A percentile compares a stretch with the other conserved stretches of the same genome.
These are phyloP conservation scores for Kodamaea hsintzibuensis DNA, from an alignment of 805 yeast genomes.

Conservation along the genomic window DNA sequence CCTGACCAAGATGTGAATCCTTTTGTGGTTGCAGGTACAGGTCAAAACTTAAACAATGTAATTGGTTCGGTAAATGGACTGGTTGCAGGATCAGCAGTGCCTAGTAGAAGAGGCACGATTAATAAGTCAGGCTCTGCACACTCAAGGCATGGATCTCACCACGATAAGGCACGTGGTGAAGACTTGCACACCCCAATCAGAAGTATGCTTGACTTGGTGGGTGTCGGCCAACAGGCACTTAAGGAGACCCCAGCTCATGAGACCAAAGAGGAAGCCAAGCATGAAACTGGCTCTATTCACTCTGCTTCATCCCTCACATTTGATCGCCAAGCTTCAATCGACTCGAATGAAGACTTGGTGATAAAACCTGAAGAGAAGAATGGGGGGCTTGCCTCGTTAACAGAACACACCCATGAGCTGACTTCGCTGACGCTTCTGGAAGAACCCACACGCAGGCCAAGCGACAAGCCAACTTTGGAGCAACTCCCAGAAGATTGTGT, in stretches of 20 bases:
- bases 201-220: conserved; percentile 41
- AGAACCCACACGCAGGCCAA: not conserved
- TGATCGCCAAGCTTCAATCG: not conserved
- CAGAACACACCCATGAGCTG: conserved; percentile 2
- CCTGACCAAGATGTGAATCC: conserved; percentile 40
- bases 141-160: conserved; percentile 4
- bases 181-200: conserved; percentile 30
- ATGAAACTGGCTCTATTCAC: conserved; percentile 19
- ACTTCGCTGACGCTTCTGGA: not conserved
- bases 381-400: not conserved
- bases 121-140: conserved; percentile 7
- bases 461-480: conserved; percentile 6
- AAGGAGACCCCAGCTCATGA: not conserved
- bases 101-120: conserved; percentile 29
- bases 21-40: conserved; percentile 29
- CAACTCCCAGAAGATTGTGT: conserved; percentile 9
- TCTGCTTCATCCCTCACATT: conserved; percentile 26
- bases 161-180: conserved; percentile 16
- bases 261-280: not conserved
- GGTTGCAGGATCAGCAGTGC: conserved; percentile 7
- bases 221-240: not conserved
- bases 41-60: conserved; percentile 14
- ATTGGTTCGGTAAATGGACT: conserved; percentile 1
- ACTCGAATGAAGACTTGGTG: not conserved
- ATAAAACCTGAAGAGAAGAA: not conserved